These are phyloP conservation scores for Mucor racemosus DNA, from an alignment of 371 early-diverging fungal genomes.

Conservation along the genomic window DNA sequence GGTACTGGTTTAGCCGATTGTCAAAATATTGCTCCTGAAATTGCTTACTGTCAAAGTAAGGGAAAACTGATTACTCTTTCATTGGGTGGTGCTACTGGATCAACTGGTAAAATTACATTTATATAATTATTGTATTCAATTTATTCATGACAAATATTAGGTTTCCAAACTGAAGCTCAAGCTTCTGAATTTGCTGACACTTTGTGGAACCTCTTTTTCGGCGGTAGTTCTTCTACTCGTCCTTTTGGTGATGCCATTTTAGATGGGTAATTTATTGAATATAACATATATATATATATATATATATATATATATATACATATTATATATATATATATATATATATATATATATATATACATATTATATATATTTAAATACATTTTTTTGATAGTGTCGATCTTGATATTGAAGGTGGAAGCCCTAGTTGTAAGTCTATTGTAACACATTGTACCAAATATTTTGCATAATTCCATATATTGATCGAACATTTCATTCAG, in stretches of 20 bases:
- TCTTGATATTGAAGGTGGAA: slow-evolving; percentile 67
- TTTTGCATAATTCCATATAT: background rate
- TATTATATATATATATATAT: background rate
- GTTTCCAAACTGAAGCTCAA: slow-evolving; percentile 48
- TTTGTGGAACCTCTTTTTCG: slow-evolving; percentile 63
- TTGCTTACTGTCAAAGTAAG: slow-evolving; percentile 57
- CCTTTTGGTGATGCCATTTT: slow-evolving; percentile 66
- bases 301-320: no score
- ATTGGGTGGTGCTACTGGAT: slow-evolving; percentile 60
- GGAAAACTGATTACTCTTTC: slow-evolving; percentile 63
- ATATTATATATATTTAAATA: background rate
- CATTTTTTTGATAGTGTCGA: slow-evolving; percentile 48
- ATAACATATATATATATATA: background rate
- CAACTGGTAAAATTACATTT: background rate
- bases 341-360: background rate
- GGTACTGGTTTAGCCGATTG: slow-evolving; percentile 59
- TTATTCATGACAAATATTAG: slow-evolving; percentile 17
- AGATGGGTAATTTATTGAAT: slow-evolving; percentile 49
- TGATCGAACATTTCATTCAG: slow-evolving; percentile 26
- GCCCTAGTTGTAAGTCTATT: slow-evolving; percentile 40
- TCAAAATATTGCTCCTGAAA: slow-evolving; percentile 52
- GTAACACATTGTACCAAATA: background rate
- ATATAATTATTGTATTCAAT: no score
- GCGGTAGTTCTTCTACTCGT: slow-evolving; percentile 52
- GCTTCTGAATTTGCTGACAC: slow-evolving; percentile 57